Base-by-base conservation (phyloP, 805 yeast genomes). In the Yarrowia deformans region DNA sequence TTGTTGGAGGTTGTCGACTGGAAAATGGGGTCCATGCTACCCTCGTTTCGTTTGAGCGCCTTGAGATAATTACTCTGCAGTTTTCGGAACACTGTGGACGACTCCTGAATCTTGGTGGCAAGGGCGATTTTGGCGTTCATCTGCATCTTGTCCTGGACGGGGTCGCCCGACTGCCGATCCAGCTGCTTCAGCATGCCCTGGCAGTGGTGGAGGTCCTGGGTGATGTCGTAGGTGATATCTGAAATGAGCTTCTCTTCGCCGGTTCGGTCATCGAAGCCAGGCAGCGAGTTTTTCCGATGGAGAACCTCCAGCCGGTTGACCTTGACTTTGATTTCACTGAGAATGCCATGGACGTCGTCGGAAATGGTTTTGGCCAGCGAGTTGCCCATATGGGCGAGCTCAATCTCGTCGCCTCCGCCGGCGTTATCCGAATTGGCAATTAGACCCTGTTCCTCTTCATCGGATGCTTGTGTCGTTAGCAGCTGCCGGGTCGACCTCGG, bases 51-150 rank as follows among this genome's bases (percentile, higher is more conserved):
- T 32, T 67, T 66, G 70, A 94, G 81, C 72, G 90, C 90, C 76
- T 91, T 90, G 75, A 95, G 88, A 75, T 95, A 95, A 72, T 90
- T 88, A 75, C 94, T 91, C 77, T 95, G 99, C 74, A 95, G 80
- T 75, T 91, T 90, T 67, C 98, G 81, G 79, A 93, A 95, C 66
- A 83, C 84, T 19, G 93, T 85, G 49, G 96, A 89, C 55, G 86
- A 81, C 50, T 87, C 88, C 77, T 95, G 99, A 29, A 95, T 88
- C 76, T 89, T 88, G 55, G 89, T 82, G 2, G 99, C 99, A 77
- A 93, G 87, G 58, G 87, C 88, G 73, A 91, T 90, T 77, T 91
- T 90, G 13, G 69, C 60, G 19, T 66, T 66, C 52, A 19, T n/a
- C 39, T 42, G 60, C 56, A 63, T 39, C 46, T 40, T 63, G 32